These are phyloP conservation scores for Penicillium nordicum DNA, from an alignment of 2,329 filamentous ascomycete genomes.

Conservation along the genomic window DNA sequence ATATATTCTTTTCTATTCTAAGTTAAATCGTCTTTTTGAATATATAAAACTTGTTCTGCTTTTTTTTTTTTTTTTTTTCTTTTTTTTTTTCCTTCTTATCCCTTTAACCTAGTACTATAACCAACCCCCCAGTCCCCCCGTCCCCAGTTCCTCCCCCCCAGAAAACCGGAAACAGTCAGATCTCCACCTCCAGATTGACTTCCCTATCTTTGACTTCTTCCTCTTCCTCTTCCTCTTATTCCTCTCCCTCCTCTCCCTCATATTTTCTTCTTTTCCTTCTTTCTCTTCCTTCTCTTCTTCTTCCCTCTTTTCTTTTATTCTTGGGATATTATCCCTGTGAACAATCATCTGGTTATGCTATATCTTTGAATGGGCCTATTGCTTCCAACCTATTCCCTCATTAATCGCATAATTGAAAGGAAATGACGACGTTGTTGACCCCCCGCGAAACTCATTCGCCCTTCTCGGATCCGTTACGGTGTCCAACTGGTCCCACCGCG, in stretches of 20 bases:
- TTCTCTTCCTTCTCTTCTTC: neutral
- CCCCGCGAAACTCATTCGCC: constrained; percentile 31
- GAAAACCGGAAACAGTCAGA: no score
- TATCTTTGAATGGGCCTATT: neutral
- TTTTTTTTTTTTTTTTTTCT: neutral
- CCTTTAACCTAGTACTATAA: neutral
- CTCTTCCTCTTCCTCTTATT: neutral
- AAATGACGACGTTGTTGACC: constrained; percentile 37
- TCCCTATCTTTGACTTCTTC: neutral
- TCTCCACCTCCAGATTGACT: no score
- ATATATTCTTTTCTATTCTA: neutral
- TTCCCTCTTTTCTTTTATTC: no score
- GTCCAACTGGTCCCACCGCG: constrained; percentile 26
- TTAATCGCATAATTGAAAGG: constrained; percentile 6
- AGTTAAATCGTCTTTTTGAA: neutral
- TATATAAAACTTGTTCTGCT: neutral
- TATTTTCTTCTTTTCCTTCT: neutral
- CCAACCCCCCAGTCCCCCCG: no score
- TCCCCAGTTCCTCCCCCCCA: no score
- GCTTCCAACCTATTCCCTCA: neutral
- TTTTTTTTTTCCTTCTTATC: neutral
- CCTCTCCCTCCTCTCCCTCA: neutral
- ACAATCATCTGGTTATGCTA: neutral
- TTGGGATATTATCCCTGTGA: neutral
- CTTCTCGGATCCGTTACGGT: constrained; percentile 32